These are phyloP conservation scores for Fagopyrum homotropicum DNA, from an alignment of 148 eudicot genomes.

Conservation along the genomic window DNA sequence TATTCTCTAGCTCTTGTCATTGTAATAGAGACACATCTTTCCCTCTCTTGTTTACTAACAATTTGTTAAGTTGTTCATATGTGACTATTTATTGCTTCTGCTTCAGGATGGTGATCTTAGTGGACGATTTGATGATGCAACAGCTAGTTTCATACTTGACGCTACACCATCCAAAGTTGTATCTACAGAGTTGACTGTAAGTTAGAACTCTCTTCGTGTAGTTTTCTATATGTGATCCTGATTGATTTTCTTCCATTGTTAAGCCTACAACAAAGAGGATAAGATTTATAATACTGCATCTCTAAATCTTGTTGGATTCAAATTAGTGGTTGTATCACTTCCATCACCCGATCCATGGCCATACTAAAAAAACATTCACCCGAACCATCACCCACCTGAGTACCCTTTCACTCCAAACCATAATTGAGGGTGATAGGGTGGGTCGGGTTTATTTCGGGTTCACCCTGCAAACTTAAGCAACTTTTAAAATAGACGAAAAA, in stretches of 20 bases:
- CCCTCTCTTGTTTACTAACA: no score
- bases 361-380: no score
- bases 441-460: no score
- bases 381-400: no score
- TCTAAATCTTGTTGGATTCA: neutral
- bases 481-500: no score
- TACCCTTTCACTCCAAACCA: no score
- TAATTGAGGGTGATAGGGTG: no score
- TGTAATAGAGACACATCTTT: no score
- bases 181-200: slow-evolving; percentile 77
- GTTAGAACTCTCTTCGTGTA: slow-evolving; percentile 18
- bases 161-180: slow-evolving; percentile 93
- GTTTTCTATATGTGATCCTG: slow-evolving; percentile 1
- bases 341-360: no score
- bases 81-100: slow-evolving; percentile 4
- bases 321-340: no score
- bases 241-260: neutral
- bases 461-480: no score
- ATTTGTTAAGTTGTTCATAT: neutral
- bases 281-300: neutral
- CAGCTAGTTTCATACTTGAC: slow-evolving; percentile 68
- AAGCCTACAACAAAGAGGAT: neutral
- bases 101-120: slow-evolving; percentile 67
- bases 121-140: slow-evolving; percentile 78
- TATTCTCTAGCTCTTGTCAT: no score